Conservation (phyloP, 2,329 filamentous ascomycete species). For the Xylaria arbuscula region DNA sequence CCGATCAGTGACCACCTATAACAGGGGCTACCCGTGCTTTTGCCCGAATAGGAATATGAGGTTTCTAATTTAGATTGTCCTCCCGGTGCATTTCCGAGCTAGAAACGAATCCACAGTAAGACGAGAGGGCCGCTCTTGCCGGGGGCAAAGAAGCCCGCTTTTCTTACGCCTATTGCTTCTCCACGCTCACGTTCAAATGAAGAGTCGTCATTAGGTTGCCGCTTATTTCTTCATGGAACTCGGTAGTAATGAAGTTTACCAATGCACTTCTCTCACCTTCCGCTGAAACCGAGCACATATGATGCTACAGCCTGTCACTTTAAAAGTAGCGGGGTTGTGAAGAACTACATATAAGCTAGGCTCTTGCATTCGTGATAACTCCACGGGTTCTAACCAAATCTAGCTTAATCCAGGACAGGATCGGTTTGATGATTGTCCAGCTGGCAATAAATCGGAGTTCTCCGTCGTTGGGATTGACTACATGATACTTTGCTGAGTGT, state of each 20-base stretch:
- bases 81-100: not conserved
- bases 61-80: not conserved
- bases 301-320: not conserved
- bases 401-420: not conserved
- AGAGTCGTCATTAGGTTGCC: not conserved
- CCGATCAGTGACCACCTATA: not conserved
- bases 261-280: not conserved
- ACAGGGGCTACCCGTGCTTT: not conserved
- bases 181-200: not conserved
- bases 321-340: not conserved
- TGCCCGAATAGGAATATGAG: not conserved
- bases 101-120: not conserved
- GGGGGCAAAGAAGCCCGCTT: not conserved
- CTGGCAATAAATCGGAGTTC: not conserved
- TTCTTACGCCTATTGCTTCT: not conserved
- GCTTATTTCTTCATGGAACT: not conserved
- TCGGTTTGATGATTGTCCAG: not conserved
- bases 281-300: not conserved
- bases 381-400: not conserved
- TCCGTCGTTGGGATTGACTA: not conserved
- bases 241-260: not conserved
- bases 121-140: not conserved
- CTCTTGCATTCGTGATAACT: not conserved
- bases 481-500: not conserved
- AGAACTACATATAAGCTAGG: not conserved